phyloP scores from a whole-genome alignment of 2,329 filamentous ascomycete genomes.

The Didymella segeticola region DNA sequence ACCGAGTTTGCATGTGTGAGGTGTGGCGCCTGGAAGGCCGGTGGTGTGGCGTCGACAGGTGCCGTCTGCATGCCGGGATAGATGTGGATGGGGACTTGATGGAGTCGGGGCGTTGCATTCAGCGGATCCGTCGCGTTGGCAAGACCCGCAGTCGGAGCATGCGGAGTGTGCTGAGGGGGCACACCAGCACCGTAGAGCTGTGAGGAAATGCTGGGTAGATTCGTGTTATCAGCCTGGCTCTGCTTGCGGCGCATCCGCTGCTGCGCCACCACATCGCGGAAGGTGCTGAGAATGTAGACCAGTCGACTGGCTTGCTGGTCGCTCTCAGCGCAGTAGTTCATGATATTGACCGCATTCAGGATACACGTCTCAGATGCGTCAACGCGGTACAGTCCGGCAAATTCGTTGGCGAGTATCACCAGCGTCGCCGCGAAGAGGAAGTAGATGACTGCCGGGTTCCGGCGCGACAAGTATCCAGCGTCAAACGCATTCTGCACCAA shows the following conservation, averaged over 20 bases:
- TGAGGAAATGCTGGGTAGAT: constrained; percentile 42
- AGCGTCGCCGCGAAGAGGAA: constrained; percentile 52
- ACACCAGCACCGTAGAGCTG: constrained; percentile 40
- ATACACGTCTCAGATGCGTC: constrained; percentile 47
- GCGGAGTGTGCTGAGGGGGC: constrained; percentile 16
- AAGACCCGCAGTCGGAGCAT: not conserved
- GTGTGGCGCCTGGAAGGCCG: constrained; percentile 12
- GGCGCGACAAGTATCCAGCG: constrained; percentile 49
- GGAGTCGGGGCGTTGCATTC: constrained; percentile 32
- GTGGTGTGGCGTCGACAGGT: constrained; percentile 25
- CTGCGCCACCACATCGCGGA: constrained; percentile 47
- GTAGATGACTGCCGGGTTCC: constrained; percentile 51
- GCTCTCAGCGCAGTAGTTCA: constrained; percentile 50
- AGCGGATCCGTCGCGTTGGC: constrained; percentile 21
- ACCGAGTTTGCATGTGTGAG: constrained; percentile 2
- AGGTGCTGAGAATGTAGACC: constrained; percentile 48
- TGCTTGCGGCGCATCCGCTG: constrained; percentile 40
- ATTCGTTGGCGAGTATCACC: constrained; percentile 51
- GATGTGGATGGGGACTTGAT: constrained; percentile 46
- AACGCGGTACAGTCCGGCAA: constrained; percentile 45
- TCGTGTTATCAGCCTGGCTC: constrained; percentile 28
- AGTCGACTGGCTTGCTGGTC: constrained; percentile 50
- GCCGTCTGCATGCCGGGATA: constrained; percentile 46
- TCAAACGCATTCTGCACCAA: constrained; percentile 51
- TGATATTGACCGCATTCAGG: constrained; percentile 47